Evolutionary conservation across 2,329 filamentous ascomycete species (phyloP).

Genomic region (Aspergillus jensenii): DNA sequence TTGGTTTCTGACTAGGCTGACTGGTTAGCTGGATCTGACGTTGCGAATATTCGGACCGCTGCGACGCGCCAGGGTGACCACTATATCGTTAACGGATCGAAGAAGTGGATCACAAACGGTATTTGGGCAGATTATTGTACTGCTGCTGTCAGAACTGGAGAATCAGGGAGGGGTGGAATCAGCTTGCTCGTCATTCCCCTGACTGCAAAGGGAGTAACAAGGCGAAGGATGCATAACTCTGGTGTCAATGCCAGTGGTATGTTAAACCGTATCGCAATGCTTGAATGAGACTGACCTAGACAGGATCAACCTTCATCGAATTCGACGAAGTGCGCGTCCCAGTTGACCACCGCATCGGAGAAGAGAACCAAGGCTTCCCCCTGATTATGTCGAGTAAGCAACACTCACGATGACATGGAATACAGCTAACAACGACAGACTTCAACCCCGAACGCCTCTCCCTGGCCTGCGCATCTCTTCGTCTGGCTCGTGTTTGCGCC

Average conservation of each 20-base stretch:
- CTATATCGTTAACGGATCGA: conserved; percentile 66
- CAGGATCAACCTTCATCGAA: conserved; percentile 62
- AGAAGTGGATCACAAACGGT: conserved; percentile 68
- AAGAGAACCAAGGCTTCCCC: conserved; percentile 68
- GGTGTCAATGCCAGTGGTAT: conserved; percentile 65
- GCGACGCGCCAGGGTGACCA: conserved; percentile 52
- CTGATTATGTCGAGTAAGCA: conserved; percentile 66
- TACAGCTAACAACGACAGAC: conserved; percentile 37
- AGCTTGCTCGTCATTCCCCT: conserved; percentile 67
- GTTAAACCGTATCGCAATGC: neutral
- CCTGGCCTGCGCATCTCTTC: conserved; percentile 63
- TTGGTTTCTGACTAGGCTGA: conserved; percentile 7
- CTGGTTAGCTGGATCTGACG: conserved; percentile 58
- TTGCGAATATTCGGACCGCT: conserved; percentile 63
- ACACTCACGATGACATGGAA: neutral
- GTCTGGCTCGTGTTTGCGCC: conserved; percentile 62
- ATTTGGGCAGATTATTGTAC: conserved; percentile 63
- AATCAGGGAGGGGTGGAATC: conserved; percentile 59
- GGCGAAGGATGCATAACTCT: conserved; percentile 57
- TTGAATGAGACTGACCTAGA: neutral
- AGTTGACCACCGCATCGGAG: conserved; percentile 65
- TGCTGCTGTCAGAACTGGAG: conserved; percentile 60
- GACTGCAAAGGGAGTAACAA: conserved; percentile 59
- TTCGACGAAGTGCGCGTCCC: conserved; percentile 72
- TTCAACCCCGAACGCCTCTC: conserved; percentile 74